phyloP scores from a whole-genome alignment of 129 eudicot species.

The Flaveria bidentis region DNA sequence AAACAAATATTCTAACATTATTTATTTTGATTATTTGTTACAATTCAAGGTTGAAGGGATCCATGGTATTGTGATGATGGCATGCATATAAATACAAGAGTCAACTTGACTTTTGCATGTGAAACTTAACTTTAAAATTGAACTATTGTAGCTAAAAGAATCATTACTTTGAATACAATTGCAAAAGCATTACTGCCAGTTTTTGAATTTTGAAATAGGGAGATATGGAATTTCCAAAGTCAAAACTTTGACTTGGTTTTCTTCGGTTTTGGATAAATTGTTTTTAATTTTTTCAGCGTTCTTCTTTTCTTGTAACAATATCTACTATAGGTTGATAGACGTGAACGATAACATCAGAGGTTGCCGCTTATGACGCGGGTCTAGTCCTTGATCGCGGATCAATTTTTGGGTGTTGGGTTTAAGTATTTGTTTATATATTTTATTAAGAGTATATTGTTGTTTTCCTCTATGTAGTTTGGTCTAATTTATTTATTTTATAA shows the following conservation, averaged over 20 bases:
- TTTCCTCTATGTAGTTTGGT: no score
- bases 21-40: not conserved
- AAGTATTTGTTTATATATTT: no score
- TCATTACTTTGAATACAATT: constrained; percentile 13
- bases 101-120: constrained; percentile 20
- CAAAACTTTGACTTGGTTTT: not conserved
- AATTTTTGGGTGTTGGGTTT: no score
- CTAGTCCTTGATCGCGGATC: no score
- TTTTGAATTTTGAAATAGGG: not conserved
- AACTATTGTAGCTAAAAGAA: not conserved
- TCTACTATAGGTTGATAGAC: no score
- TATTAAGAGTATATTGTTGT: no score
- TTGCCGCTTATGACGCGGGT: no score
- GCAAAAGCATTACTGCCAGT: not conserved
- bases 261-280: not conserved
- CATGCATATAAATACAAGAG: not conserved
- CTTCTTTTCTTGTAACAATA: no score
- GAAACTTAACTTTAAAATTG: constrained; percentile 2
- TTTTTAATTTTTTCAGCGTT: no score
- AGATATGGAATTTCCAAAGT: not conserved
- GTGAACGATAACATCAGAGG: no score
- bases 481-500: no score
- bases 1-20: not conserved
- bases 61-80: not conserved
- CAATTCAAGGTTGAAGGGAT: not conserved